These are phyloP conservation scores for Diaporthe sp. DNA, from an alignment of 2,329 filamentous ascomycete species.

Conservation along the genomic window DNA sequence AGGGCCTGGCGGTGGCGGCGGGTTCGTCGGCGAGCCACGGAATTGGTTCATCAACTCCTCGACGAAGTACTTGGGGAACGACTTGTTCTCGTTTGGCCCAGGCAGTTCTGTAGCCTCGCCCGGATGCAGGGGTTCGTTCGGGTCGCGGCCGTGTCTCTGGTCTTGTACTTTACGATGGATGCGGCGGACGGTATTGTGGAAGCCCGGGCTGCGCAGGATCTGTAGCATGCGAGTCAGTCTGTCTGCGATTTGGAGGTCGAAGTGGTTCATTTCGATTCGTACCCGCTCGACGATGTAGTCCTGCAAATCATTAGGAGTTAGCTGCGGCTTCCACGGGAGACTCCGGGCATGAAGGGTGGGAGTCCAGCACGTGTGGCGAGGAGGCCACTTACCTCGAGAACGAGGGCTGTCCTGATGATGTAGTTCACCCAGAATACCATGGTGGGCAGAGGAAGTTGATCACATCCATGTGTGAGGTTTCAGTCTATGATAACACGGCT, in stretches of 20 bases:
- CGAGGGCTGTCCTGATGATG: constrained; percentile 16
- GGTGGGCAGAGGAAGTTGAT: background rate
- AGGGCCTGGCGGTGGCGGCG: constrained; percentile 44
- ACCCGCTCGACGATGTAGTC: constrained; percentile 45
- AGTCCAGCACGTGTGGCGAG: background rate
- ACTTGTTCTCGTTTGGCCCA: constrained; percentile 47
- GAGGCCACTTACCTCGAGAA: constrained; percentile 16
- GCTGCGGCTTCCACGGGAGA: background rate
- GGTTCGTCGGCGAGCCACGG: constrained; percentile 59
- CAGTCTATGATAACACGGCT: background rate
- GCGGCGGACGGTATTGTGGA: constrained; percentile 66
- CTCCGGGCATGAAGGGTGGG: too few species aligned
- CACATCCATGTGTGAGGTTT: background rate
- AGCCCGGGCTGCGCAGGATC: constrained; percentile 65
- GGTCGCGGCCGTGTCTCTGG: constrained; percentile 62
- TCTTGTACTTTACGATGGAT: constrained; percentile 67
- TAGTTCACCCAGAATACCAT: constrained; percentile 38
- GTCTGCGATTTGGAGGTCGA: background rate
- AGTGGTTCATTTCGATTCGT: background rate
- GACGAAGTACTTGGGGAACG: constrained; percentile 63
- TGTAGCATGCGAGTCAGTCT: constrained; percentile 45
- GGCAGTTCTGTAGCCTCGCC: constrained; percentile 63
- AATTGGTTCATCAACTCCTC: constrained; percentile 67
- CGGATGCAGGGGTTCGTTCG: constrained; percentile 63
- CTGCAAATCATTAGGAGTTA: constrained; percentile 32